A percentile compares a stretch with the other conserved stretches of the same genome.
Conservation (phyloP, 2,329 filamentous ascomycete genomes). For the Neonectria hederae region DNA sequence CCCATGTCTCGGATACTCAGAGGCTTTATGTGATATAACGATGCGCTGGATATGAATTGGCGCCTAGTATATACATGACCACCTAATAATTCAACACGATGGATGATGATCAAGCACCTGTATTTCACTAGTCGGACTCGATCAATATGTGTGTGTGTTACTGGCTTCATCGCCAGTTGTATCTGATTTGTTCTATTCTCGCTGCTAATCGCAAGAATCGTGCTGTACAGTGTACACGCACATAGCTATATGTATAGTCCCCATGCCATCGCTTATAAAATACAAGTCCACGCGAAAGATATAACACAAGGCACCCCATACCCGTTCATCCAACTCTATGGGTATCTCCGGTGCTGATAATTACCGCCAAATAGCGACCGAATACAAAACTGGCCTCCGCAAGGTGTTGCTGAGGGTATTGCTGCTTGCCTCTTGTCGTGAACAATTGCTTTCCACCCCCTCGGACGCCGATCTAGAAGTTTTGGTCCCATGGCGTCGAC, state of each 20-base stretch:
- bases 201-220: conserved; percentile 18
- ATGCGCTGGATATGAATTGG: neutral
- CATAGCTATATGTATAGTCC: conserved; percentile 19
- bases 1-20: neutral
- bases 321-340: conserved; percentile 38
- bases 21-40: neutral
- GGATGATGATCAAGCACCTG: neutral
- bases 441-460: neutral
- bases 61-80: neutral
- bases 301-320: conserved; percentile 9
- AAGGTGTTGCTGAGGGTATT: neutral
- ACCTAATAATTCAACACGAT: neutral
- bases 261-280: conserved; percentile 28
- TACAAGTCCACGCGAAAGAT: conserved; percentile 22
- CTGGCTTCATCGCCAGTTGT: conserved; percentile 3
- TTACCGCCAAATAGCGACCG: conserved; percentile 7
- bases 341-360: conserved; percentile 36
- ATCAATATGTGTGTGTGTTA: conserved; percentile 2
- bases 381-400: conserved; percentile 16
- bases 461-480: conserved; percentile 35
- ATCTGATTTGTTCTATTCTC: conserved; percentile 23
- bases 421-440: neutral
- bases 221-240: conserved; percentile 15
- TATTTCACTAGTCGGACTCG: neutral
- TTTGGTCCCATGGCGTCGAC: conserved; percentile 49